These are phyloP conservation scores for Pulveroboletus sp. DNA, from an alignment of 768 basidiomycete species.

Conservation along the genomic window DNA sequence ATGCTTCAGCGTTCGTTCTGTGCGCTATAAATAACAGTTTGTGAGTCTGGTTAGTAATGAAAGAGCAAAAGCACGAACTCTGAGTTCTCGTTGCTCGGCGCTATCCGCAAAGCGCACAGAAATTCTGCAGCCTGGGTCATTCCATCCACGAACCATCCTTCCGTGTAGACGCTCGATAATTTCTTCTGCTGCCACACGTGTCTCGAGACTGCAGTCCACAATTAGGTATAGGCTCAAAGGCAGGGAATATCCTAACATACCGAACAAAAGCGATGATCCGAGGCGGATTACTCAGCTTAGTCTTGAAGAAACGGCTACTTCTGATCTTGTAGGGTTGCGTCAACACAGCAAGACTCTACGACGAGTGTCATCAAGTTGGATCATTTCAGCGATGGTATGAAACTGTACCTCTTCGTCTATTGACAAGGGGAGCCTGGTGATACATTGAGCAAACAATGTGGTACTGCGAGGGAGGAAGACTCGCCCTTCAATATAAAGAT, in stretches of 20 bases:
- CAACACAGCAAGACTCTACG: slow-evolving; percentile 59
- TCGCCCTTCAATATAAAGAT: slow-evolving; percentile 79
- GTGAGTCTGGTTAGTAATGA: neutral
- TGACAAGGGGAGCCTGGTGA: slow-evolving; percentile 58
- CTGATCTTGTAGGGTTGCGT: slow-evolving; percentile 71
- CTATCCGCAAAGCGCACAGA: slow-evolving; percentile 81
- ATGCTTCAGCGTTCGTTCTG: slow-evolving; percentile 58
- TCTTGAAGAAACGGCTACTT: slow-evolving; percentile 79
- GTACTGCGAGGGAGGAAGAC: slow-evolving; percentile 5
- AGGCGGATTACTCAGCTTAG: slow-evolving; percentile 70
- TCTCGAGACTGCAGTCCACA: slow-evolving; percentile 53
- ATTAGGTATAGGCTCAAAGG: neutral
- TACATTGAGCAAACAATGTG: slow-evolving; percentile 1
- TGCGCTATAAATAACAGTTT: slow-evolving; percentile 42
- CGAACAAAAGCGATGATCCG: slow-evolving; percentile 81
- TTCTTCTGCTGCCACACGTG: slow-evolving; percentile 69
- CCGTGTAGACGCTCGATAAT: slow-evolving; percentile 77
- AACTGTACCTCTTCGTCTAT: slow-evolving; percentile 58
- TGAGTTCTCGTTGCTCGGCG: slow-evolving; percentile 70
- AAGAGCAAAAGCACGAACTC: slow-evolving; percentile 43
- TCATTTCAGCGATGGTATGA: neutral
- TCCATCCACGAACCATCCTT: slow-evolving; percentile 75
- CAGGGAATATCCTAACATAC: slow-evolving; percentile 35
- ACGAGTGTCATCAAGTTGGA: neutral
- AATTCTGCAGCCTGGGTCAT: slow-evolving; percentile 72